Conservation (phyloP, 257 asterid genomes). For the Nicotiana paniculata region DNA sequence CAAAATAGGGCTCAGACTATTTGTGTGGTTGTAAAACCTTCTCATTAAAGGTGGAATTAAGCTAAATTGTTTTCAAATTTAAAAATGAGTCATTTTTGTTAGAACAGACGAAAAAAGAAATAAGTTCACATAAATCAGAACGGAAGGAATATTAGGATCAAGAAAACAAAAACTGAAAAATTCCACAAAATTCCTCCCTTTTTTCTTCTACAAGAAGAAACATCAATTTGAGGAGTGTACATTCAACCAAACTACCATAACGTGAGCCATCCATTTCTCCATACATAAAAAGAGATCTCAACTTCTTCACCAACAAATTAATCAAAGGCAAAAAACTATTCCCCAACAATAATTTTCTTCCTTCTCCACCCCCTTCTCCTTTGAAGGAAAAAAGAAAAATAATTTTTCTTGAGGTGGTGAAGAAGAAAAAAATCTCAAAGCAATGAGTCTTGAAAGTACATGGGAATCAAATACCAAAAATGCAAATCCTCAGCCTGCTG, state of each 20-base stretch:
- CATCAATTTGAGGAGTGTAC: background rate
- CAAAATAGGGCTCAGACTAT: too few relatives aligned
- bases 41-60: too few relatives aligned
- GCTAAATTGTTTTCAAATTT: too few relatives aligned
- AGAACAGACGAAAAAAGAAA: too few relatives aligned
- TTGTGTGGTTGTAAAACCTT: too few relatives aligned
- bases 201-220: background rate
- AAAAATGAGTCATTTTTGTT: too few relatives aligned
- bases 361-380: background rate
- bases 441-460: constrained; percentile 13
- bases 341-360: background rate
- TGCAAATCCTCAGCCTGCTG: background rate
- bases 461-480: constrained; percentile 6
- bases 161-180: background rate
- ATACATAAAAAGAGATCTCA: background rate
- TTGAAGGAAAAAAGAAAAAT: background rate
- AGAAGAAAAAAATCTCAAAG: background rate
- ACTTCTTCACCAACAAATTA: constrained; percentile 1
- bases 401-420: background rate
- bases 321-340: background rate
- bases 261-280: constrained; percentile 4
- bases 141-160: background rate
- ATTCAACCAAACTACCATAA: background rate
- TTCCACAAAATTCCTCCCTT: background rate
- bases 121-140: too few relatives aligned